Evolutionary conservation across 176 grass and related monocot species (phyloP), one percentile per base, ranked within the genome.

Genomic region (Avena sativa): DNA sequence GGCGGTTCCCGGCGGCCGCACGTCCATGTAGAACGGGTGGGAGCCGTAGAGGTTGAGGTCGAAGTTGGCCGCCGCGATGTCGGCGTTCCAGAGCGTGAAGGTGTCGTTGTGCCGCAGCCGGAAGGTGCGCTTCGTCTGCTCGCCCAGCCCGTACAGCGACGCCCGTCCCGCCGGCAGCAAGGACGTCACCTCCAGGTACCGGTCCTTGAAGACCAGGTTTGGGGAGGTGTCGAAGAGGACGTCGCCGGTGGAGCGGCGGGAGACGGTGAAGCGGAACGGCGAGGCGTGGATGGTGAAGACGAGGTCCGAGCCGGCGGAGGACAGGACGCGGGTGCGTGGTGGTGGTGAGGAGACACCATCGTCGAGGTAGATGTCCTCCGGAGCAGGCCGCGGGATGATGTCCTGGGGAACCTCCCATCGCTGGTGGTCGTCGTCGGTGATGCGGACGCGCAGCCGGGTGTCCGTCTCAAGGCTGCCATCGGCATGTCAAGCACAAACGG

Each of bases 1-100:
- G 12, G 96, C 74, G 13, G 50, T 7, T 9, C 6, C 84, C 90
- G 7, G 57, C 38, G 44, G 85, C 28, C 96, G 62, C 28, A 95
- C 79, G 83, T 98, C 96, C 50, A 98, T 83, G 90, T 98, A 98
- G 87, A 98, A 95, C 8, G 96, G 96, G 69, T 98, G 96, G 0
- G 93, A 94, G 3, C 96, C 93, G 26, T 98, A 98, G 6, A 98
- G 86, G 79, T 98, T 98, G 55, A 94, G 4, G 68, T 98, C 90
- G 0, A 64, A 17, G 44, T 17, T 57, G 43, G 0, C 0, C 0
- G 96, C 81, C 0, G 19, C 4, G 46, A 94, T 98, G 87, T 95
- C 93, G 3, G 93, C 25, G 76, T 92, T 98, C 95, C 93, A 98
- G 51, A 98, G 68, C 52, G 95, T 98, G 78, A 95, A 91, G 4